Evolutionary conservation across 2,329 filamentous ascomycete genomes (phyloP).

Genomic region (Botrytis fragariae): DNA sequence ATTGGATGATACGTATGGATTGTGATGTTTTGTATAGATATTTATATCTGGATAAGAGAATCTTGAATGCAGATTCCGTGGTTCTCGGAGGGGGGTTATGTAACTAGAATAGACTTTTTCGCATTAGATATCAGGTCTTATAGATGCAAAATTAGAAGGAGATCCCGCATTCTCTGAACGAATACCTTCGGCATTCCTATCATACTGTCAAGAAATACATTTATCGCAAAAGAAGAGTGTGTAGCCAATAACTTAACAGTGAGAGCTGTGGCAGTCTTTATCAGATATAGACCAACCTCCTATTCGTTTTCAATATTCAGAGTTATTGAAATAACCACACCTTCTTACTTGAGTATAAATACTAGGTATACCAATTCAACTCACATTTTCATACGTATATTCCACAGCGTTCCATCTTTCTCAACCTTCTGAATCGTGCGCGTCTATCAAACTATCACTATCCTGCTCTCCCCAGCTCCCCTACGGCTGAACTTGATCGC

Average conservation of each 20-base stretch:
- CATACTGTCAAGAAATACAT: rapidly evolving
- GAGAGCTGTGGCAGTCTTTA: neutral
- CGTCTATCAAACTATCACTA: neutral
- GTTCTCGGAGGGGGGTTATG: neutral
- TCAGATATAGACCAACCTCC: neutral
- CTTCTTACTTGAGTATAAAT: neutral
- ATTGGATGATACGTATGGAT: neutral
- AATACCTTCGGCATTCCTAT: neutral
- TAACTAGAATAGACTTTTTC: neutral
- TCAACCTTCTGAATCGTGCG: neutral
- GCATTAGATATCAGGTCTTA: too few relatives aligned
- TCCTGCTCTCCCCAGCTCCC: rapidly evolving
- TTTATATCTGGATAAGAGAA: neutral
- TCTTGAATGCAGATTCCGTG: neutral
- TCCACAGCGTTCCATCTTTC: neutral
- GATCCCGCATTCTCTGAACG: neutral
- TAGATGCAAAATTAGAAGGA: neutral
- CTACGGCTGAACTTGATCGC: neutral
- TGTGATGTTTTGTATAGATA: neutral
- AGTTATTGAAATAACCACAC: neutral
- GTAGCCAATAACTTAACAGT: too few relatives aligned
- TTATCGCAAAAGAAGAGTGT: neutral
- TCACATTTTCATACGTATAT: too few relatives aligned
- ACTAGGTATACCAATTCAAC: neutral
- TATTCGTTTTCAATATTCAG: neutral